Evolutionary conservation across 306 rosid genomes (phyloP).

Genomic region (Trifolium dubium): DNA sequence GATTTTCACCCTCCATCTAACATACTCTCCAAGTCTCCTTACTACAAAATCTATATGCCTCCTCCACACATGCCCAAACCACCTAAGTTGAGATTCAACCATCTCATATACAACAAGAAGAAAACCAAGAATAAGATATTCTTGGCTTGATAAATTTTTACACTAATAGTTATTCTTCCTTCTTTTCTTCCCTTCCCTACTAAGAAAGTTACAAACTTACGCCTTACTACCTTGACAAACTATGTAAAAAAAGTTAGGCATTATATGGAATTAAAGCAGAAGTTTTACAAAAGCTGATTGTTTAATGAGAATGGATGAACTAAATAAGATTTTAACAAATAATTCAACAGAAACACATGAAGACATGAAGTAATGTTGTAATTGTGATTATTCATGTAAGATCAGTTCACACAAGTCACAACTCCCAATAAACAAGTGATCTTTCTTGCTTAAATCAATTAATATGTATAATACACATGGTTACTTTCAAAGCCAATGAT

Average conservation of each 20-base stretch:
- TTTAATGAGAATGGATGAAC: constrained; percentile 9
- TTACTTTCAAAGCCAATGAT: background rate
- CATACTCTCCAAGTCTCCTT: constrained; percentile 1
- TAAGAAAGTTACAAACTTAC: background rate
- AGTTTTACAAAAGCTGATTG: background rate
- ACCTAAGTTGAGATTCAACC: background rate
- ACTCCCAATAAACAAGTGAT: constrained; percentile 19
- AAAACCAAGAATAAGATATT: background rate
- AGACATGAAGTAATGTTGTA: background rate
- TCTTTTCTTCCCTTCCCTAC: constrained; percentile 9
- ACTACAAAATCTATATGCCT: background rate
- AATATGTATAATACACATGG: background rate
- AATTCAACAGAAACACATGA: constrained; percentile 19
- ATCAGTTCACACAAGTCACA: constrained; percentile 27
- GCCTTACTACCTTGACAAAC: background rate
- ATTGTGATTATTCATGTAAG: background rate
- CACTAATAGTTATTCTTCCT: background rate
- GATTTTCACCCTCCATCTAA: background rate
- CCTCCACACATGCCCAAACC: background rate
- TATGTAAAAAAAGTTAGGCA: background rate
- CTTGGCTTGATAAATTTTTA: constrained; percentile 5
- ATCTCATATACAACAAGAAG: background rate
- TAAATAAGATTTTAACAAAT: background rate
- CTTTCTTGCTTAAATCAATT: background rate
- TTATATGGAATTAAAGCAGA: background rate